Evolutionary conservation across 164 flowering plant species (phyloP).

Genomic region (Chimonanthus salicifolius): DNA sequence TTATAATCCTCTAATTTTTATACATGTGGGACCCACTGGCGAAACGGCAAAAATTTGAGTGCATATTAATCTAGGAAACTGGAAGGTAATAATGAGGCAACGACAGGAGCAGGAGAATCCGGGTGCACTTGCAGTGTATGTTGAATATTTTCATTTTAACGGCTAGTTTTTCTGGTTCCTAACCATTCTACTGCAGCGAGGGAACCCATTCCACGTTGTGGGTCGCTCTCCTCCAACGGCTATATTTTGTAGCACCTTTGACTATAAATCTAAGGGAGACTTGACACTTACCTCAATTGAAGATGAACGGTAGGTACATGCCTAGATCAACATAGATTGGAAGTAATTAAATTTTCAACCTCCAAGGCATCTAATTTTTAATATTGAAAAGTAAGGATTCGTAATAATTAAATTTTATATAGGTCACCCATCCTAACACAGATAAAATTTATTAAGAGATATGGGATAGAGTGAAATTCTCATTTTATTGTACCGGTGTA

Average conservation of each 20-base stretch:
- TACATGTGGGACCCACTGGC: too few species aligned
- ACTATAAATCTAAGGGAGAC: too few species aligned
- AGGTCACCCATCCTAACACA: too few species aligned
- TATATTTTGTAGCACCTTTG: slow-evolving; percentile 14
- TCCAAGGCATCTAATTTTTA: too few species aligned
- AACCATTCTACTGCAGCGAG: not conserved
- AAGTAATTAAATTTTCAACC: not conserved
- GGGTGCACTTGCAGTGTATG: not conserved
- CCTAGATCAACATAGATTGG: not conserved
- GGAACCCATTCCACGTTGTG: not conserved
- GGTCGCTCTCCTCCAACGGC: slow-evolving; percentile 27
- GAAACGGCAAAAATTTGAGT: too few species aligned
- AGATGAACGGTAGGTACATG: not conserved
- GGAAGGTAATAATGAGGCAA: too few species aligned
- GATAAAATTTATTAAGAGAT: too few species aligned
- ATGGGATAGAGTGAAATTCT: too few species aligned
- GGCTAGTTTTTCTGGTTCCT: slow-evolving; percentile 27
- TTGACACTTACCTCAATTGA: not conserved
- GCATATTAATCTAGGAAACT: too few species aligned
- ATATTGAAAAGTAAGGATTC: not conserved
- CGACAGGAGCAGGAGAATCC: not conserved
- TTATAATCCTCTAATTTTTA: too few species aligned
- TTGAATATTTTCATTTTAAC: slow-evolving; percentile 14
- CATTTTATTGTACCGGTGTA: too few species aligned
- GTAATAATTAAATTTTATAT: too few species aligned